Evolutionary conservation across 768 basidiomycete species (phyloP), one percentile per base, ranked within the genome.

Genomic region (Lanmaoa pseudosensibilis): DNA sequence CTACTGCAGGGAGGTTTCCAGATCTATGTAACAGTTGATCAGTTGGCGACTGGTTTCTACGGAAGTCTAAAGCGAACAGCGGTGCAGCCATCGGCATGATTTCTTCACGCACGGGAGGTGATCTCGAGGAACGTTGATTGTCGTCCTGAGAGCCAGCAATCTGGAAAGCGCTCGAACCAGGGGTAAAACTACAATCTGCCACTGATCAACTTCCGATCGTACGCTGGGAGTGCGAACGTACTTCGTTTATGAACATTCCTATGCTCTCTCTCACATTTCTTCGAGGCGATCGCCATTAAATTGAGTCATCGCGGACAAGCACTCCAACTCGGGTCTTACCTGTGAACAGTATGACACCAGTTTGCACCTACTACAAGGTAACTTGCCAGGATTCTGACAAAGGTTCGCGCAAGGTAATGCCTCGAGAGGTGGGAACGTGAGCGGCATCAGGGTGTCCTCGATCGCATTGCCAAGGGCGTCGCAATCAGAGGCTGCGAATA

Each of bases 261-360:
- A 33, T 80, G 73, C 16, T 46, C 55, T 23, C 57, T 65, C 58
- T 77, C 75, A 52, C 79, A 80, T 47, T 71, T 73, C 75, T 78
- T 46, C 15, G 16, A 16, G 16, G n/a, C 5, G n/a, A 48, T 40
- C 10, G 32, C 5, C 30, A 45, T 39, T 41, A 37, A 11, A 30
- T 37, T 8, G 6, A 55, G 38, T 9, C 34, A 43, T 27, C 16
- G 9, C 16, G 15, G 4, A 32, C 13, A 13, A 16, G 9, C 19
- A 21, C 25, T 18, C 9, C 10, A 46, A 45, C 19, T 3, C 8
- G 2, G 8, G 5, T 2, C 63, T 51, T 45, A 69, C 67, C 63
- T 63, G 73, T 1, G 78, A 80, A 57, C 79, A 80, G 51, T 80
- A 80, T 7, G 72, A 73, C 15, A 77, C 78, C 10, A 78, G 57